These are phyloP conservation scores for Iodosphaeria phyllophila DNA, from an alignment of 2,329 filamentous ascomycete species.

Conservation along the genomic window DNA sequence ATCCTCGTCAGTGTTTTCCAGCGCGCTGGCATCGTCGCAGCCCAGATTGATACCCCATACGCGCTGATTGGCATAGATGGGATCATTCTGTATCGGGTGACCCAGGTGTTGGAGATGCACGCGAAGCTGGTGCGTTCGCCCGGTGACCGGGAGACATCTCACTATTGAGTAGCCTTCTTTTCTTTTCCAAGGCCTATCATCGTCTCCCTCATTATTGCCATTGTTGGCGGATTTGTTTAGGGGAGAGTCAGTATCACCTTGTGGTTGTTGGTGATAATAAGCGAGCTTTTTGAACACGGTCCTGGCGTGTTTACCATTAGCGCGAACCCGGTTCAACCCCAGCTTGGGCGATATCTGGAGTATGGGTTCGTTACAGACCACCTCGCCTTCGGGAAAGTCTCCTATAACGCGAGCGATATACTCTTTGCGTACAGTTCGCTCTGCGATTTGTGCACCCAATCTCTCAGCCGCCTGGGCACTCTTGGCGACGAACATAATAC, in stretches of 20 bases:
- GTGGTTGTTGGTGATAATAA: conserved; percentile 52
- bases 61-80: conserved; percentile 86
- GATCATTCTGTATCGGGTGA: conserved; percentile 91
- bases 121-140: conserved; percentile 83
- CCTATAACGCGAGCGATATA: conserved; percentile 86
- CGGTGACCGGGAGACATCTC: conserved; percentile 80
- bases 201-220: conserved; percentile 7
- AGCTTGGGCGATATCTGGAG: conserved; percentile 89
- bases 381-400: conserved; percentile 76
- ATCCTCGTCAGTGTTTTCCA: conserved; percentile 64
- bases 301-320: conserved; percentile 73
- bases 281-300: conserved; percentile 85
- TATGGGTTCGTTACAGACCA: conserved; percentile 86
- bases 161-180: conserved; percentile 83
- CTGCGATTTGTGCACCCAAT: conserved; percentile 58
- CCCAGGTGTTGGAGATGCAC: conserved; percentile 91
- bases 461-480: conserved; percentile 59
- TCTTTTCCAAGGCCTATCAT: conserved; percentile 22
- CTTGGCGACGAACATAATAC: conserved; percentile 97
- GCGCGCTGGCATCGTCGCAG: conserved; percentile 42
- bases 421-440: conserved; percentile 78
- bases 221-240: conserved; percentile 3
- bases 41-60: conserved; percentile 79
- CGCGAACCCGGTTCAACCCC: conserved; percentile 82
- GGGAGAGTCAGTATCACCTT: too few relatives aligned